A percentile compares a stretch with the other conserved stretches of the same genome.
These are phyloP conservation scores for Smithsoniella earleae DNA, from an alignment of 163 green algal genomes.

Conservation along the genomic window DNA sequence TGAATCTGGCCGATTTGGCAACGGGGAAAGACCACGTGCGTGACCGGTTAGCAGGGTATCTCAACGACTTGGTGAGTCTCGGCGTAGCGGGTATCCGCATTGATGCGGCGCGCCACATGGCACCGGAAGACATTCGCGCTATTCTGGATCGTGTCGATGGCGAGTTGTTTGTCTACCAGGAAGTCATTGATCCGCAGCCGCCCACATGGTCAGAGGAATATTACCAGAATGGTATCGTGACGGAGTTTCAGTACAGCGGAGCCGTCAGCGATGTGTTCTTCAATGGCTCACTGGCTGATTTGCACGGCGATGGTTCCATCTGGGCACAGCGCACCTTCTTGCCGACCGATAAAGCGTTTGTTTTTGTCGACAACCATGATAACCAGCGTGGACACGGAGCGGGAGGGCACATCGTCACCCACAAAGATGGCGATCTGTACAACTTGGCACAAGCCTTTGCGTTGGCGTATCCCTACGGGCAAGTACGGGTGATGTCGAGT, in stretches of 20 bases:
- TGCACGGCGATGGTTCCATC: not conserved
- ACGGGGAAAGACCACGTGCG: not conserved
- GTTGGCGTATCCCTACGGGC: slow-evolving; percentile 31
- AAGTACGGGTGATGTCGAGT: slow-evolving; percentile 26
- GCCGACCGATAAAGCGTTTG: not conserved
- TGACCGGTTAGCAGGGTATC: slow-evolving; percentile 11
- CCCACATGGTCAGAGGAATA: slow-evolving; percentile 26
- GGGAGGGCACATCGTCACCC: slow-evolving; percentile 13
- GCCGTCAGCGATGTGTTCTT: slow-evolving; percentile 19
- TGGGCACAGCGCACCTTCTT: slow-evolving; percentile 22
- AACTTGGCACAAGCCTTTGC: slow-evolving; percentile 17
- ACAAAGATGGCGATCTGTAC: slow-evolving; percentile 23
- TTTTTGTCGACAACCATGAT: slow-evolving; percentile 35
- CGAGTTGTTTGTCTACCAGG: slow-evolving; percentile 30
- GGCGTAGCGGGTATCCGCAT: slow-evolving; percentile 30
- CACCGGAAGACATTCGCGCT: not conserved
- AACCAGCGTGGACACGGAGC: not conserved
- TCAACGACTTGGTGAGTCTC: slow-evolving; percentile 18
- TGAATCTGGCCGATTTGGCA: slow-evolving; percentile 29
- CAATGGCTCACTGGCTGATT: slow-evolving; percentile 8
- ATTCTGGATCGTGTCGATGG: slow-evolving; percentile 27
- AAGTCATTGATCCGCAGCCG: slow-evolving; percentile 26
- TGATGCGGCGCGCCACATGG: slow-evolving; percentile 33
- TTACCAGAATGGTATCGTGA: slow-evolving; percentile 27
- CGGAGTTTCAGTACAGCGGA: slow-evolving; percentile 25